These are phyloP conservation scores for Pleurotus citrinopileatus DNA, from an alignment of 768 basidiomycete species.

Conservation along the genomic window DNA sequence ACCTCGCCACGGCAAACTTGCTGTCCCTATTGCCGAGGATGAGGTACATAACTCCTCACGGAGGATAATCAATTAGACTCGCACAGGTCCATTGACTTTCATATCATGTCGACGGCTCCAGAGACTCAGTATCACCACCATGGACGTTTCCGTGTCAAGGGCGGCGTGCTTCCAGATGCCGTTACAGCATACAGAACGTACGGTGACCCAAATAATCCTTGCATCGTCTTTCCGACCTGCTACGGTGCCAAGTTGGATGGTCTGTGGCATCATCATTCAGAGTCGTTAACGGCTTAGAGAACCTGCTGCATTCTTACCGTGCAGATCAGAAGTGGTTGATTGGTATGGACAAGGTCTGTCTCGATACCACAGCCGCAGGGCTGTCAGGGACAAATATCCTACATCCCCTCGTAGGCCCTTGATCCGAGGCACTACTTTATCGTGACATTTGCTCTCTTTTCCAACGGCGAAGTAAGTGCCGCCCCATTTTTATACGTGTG, in stretches of 20 bases:
- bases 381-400: not conserved
- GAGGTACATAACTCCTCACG: not conserved
- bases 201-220: slow-evolving; percentile 49
- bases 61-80: not conserved
- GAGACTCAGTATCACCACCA: slow-evolving; percentile 48
- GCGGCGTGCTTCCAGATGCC: slow-evolving; percentile 53
- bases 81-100: not conserved
- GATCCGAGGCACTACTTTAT: slow-evolving; percentile 51
- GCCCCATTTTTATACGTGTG: not conserved
- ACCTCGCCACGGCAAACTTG: not conserved
- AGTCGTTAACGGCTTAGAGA: slow-evolving; percentile 6
- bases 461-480: slow-evolving; percentile 50
- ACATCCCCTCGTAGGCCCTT: slow-evolving; percentile 33
- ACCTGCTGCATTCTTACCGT: slow-evolving; percentile 10
- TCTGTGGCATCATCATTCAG: slow-evolving; percentile 21
- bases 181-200: slow-evolving; percentile 57
- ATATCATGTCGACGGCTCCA: slow-evolving; percentile 8
- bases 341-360: slow-evolving; percentile 44
- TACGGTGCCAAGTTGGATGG: slow-evolving; percentile 53
- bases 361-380: not conserved
- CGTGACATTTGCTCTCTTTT: slow-evolving; percentile 56
- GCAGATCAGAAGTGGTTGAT: slow-evolving; percentile 45
- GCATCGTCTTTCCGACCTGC: slow-evolving; percentile 56
- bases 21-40: not conserved
- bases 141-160: slow-evolving; percentile 48